These are phyloP conservation scores for Sungouiozyma intestinalis DNA, from an alignment of 805 yeast species.

Conservation along the genomic window DNA sequence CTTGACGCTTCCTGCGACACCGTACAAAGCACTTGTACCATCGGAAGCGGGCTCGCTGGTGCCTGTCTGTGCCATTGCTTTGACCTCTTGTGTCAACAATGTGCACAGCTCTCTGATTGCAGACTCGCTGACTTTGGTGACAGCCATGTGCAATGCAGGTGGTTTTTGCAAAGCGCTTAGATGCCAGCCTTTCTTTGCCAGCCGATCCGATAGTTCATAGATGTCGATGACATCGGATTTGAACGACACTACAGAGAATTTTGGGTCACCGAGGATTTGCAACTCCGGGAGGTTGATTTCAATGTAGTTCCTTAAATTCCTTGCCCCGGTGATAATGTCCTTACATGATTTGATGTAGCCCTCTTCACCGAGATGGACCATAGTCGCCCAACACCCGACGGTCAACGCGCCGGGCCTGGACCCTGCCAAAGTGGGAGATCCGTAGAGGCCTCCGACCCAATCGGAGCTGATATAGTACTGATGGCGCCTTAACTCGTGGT, in stretches of 20 bases:
- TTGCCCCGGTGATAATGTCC: slow-evolving; percentile 58
- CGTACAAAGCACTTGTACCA: slow-evolving; percentile 84
- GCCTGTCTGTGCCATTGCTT: slow-evolving; percentile 29
- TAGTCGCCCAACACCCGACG: slow-evolving; percentile 98
- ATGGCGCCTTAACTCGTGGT: slow-evolving; percentile 50
- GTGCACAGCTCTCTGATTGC: slow-evolving; percentile 49
- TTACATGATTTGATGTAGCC: slow-evolving; percentile 65
- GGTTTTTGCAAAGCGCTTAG: slow-evolving; percentile 80
- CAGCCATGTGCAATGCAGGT: slow-evolving; percentile 82
- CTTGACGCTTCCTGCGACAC: slow-evolving; percentile 86
- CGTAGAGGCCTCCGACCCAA: slow-evolving; percentile 94
- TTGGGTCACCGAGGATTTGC: slow-evolving; percentile 74
- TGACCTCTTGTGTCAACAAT: slow-evolving; percentile 39
- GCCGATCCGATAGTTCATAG: slow-evolving; percentile 66
- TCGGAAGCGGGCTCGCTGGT: slow-evolving; percentile 27
- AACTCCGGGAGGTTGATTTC: slow-evolving; percentile 43
- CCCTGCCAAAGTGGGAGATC: slow-evolving; percentile 94
- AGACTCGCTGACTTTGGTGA: slow-evolving; percentile 59
- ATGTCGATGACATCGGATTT: slow-evolving; percentile 51
- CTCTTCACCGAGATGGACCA: slow-evolving; percentile 69
- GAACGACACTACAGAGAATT: slow-evolving; percentile 74
- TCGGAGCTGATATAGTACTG: slow-evolving; percentile 78
- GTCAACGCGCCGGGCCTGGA: slow-evolving; percentile 94
- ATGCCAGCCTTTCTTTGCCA: slow-evolving; percentile 66
- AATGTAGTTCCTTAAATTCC: slow-evolving; percentile 41